Evolutionary conservation across 2,329 filamentous ascomycete species (phyloP).

Genomic region (Botrytis tulipae): DNA sequence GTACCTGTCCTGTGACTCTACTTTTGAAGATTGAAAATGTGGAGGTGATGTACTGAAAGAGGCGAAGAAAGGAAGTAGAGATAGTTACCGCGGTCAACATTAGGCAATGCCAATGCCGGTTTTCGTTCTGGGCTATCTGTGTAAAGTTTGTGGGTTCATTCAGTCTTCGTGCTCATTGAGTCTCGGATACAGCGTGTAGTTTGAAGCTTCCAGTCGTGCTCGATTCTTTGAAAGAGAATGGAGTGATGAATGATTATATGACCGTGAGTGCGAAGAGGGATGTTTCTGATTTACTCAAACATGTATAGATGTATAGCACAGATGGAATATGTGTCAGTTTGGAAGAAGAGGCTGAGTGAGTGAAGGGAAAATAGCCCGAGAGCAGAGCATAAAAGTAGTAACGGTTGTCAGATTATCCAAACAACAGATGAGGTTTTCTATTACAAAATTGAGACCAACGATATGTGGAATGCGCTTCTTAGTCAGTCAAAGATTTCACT

Average conservation of each 20-base stretch:
- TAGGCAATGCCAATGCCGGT: fast-evolving
- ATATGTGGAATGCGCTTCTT: neutral
- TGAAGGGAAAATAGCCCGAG: neutral
- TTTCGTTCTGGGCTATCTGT: neutral
- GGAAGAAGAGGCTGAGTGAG: neutral
- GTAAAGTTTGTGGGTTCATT: neutral
- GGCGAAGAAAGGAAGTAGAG: neutral
- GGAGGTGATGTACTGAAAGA: neutral
- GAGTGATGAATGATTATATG: neutral
- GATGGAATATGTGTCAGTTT: neutral
- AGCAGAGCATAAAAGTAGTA: neutral
- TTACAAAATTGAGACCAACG: neutral
- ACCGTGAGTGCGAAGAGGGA: neutral
- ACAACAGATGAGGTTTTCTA: neutral
- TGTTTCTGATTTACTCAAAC: neutral
- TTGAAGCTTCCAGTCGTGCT: neutral
- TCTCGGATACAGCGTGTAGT: neutral
- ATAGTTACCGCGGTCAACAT: neutral
- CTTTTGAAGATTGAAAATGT: neutral
- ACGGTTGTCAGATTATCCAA: neutral
- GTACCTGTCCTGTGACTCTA: neutral
- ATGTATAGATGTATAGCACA: neutral
- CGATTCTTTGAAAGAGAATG: no score
- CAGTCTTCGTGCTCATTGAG: neutral
- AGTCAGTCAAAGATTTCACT: neutral